Base-by-base conservation (phyloP, 164 flowering plant species). In the Platanus orientalis region DNA sequence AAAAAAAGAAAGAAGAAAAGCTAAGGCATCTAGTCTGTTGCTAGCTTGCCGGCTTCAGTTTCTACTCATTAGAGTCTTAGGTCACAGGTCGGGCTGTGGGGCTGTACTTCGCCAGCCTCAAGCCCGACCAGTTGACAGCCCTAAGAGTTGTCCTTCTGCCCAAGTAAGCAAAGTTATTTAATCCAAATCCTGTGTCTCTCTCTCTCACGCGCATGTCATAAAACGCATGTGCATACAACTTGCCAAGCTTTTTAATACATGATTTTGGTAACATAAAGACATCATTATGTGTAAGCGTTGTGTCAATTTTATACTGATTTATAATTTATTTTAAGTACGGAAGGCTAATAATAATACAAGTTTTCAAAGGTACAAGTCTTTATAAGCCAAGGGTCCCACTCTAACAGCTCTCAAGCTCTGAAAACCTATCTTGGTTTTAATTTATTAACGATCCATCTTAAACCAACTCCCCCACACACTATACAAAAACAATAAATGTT, bases 341-440 rank as follows among this genome's bases (percentile, higher is more conserved):
- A 36, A 7, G 42, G 7, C 12, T 36, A 7, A 36, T 36, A 36
- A 36, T 36, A 36, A 36, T 7, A 36, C 5, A 32, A 32, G 42
- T 36, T 3, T 36, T 36, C 42, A 36, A 36, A 36, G 42, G 42
- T 36, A 36, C 42, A 36, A 7, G 10, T 29, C 25, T 50, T 60
- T 32, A 17, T 28, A 6, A 0, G 3, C 14, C 47, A 40, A 45
- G 7, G 45, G 54, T 28, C 28, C 53, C 63, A 60, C 54, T 27
- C 45, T 21, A 60, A 47, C 63, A 47, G 63, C 63, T 47, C 54
- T 47, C 17, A 47, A 47, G 29, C 9, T 7, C 63, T 19, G 39
- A 47, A 47, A 60, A 13, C 60, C 48, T 57, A 60, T 16, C 23
- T 60, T 45, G 24, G 10, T 17, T 47, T 24, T 60, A 47, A 27